Percentiles rank a stretch among this genome's conserved stretches.
Evolutionary conservation across 129 eudicot genomes (phyloP).

Genomic region (Daucus carota): DH1_v3.0 NC_030389.2:30827501-30828000

Average conservation of each 20-base stretch:
- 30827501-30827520: background rate
- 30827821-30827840: constrained; percentile 67
- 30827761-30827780: constrained; percentile 53
- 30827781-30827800: constrained; percentile 70
- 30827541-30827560: constrained; percentile 28
- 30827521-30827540: background rate
- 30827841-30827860: background rate
- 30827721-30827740: constrained; percentile 69
- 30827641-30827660: constrained; percentile 66
- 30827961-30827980: background rate
- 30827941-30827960: background rate
- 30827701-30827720: constrained; percentile 78
- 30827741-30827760: constrained; percentile 64
- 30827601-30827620: constrained; percentile 62
- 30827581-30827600: constrained; percentile 52
- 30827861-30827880: background rate
- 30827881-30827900: background rate
- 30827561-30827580: constrained; percentile 76
- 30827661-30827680: constrained; percentile 69
- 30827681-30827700: constrained; percentile 88
- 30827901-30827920: background rate
- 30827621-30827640: constrained; percentile 48
- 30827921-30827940: background rate
- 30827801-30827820: constrained; percentile 56
- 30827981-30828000: background rate